Base-by-base conservation (phyloP, 2,329 filamentous ascomycete species). In the Hymenoscyphus albidus region DNA sequence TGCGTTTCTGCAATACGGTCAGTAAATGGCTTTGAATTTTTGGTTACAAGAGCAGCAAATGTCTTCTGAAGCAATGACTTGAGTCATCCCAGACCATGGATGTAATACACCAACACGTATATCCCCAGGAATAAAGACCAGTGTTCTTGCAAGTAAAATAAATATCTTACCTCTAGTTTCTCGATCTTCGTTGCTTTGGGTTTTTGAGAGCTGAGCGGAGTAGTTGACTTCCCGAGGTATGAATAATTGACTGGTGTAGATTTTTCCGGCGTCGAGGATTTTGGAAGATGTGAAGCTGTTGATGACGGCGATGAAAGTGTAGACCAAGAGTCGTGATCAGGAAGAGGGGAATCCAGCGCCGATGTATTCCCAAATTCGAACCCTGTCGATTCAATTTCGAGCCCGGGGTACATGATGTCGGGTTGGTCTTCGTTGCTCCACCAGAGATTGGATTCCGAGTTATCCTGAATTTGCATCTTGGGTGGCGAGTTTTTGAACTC, bases 161-260 rank as follows among this genome's bases (percentile, higher is more conserved):
- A 14, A 12, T 14, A 18, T n/a, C 62, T 58, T 61, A 64, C 62
- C 59, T 65, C 63, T 14, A 65, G 55, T 62, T 60, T 65, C 40
- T 62, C 61, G 7, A 55, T 27, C 44, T 62, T 62, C 5, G 61
- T 58, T 32, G 55, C 40, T 35, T 62, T 62, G 13, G 55, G 14
- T 18, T 51, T 62, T 18, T 31, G 54, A 22, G 38, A n/a, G 39
- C 39, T 39, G 12, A 31, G 38, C 12, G 38, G 35, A 14, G 12
- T 58, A 10, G 32, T n/a, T 48, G 38, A 27, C 27, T 48, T 42
- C 22, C 48, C 51, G 5, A 32, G 60, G 12, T 54, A 62, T 10
- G 60, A 57, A 54, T 32, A 58, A 13, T 14, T n/a, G 14, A 58
- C 18, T 35, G 61, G 61, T 58, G 31, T 35, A 7, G 35, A 22